Percentiles rank a stretch among this genome's conserved stretches.
Evolutionary conservation across 208 protist species (phyloP).

Genomic region (Novymonas esmeraldas): DNA sequence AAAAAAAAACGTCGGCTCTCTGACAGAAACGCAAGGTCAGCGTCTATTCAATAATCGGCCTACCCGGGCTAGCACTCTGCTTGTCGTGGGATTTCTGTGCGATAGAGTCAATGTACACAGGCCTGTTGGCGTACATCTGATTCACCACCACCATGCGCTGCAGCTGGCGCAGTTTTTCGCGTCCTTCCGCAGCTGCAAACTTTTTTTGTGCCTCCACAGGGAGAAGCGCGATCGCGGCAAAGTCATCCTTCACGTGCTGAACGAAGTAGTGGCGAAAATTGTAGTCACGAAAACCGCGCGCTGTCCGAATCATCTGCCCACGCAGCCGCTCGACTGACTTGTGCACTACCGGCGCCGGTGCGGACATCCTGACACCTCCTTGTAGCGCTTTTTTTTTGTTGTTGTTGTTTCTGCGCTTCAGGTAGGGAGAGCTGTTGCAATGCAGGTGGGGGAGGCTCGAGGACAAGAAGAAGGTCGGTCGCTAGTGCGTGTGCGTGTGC

Average conservation of each 20-base stretch:
- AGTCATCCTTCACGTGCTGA: conserved; percentile 79
- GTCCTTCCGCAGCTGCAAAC: conserved; percentile 57
- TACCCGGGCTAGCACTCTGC: not conserved
- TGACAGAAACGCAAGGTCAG: not conserved
- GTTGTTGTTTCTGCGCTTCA: not conserved
- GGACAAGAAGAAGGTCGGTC: no score
- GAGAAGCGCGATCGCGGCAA: conserved; percentile 48
- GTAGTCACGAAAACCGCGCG: conserved; percentile 81
- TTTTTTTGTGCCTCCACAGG: conserved; percentile 55
- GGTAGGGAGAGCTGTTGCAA: no score
- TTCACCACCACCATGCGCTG: conserved; percentile 88
- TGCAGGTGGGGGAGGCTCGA: no score
- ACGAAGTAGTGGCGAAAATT: conserved; percentile 92
- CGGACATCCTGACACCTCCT: not conserved
- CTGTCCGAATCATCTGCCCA: conserved; percentile 55
- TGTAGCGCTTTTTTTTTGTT: not conserved
- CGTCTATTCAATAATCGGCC: conserved; percentile 13
- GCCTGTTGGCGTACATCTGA: conserved; percentile 72
- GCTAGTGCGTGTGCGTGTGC: no score
- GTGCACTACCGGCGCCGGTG: not conserved
- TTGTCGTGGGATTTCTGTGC: conserved; percentile 10
- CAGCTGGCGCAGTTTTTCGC: conserved; percentile 72
- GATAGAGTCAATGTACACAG: conserved; percentile 65
- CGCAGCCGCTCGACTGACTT: conserved; percentile 54
- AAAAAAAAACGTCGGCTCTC: no score